A percentile compares a stretch with the other conserved stretches of the same genome.
These are phyloP conservation scores for Rubroshorea leprosula DNA, from an alignment of 345 rosid species.

Conservation along the genomic window DNA sequence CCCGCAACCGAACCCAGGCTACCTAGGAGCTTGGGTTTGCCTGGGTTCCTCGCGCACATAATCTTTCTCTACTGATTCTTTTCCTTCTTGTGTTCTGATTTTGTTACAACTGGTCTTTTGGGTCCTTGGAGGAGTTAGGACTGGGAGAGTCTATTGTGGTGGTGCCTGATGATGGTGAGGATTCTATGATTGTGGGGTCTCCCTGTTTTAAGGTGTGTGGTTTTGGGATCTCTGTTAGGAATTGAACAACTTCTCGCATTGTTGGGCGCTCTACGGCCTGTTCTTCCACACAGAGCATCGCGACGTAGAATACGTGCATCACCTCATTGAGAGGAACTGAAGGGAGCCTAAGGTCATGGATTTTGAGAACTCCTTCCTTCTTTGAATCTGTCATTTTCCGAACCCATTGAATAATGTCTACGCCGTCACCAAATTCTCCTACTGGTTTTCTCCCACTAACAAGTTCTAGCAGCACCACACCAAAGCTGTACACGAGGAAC, in stretches of 20 bases:
- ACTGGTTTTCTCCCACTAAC: too few relatives aligned
- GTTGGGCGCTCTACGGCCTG: slow-evolving; percentile 96
- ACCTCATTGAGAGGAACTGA: slow-evolving; percentile 80
- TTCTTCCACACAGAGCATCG: slow-evolving; percentile 94
- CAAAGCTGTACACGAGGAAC: slow-evolving; percentile 97
- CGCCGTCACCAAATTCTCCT: too few relatives aligned
- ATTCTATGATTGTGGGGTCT: slow-evolving; percentile 27
- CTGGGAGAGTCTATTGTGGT: too few relatives aligned
- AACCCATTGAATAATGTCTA: too few relatives aligned
- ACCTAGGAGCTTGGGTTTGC: too few relatives aligned
- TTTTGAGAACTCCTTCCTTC: slow-evolving; percentile 73
- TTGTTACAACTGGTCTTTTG: slow-evolving; percentile 13
- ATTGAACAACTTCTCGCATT: slow-evolving; percentile 96
- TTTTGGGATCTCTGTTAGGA: slow-evolving; percentile 79
- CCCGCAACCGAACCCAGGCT: too few relatives aligned
- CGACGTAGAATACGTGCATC: too few relatives aligned
- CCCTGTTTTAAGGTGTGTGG: slow-evolving; percentile 42
- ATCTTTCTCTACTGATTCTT: too few relatives aligned
- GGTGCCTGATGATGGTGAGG: slow-evolving; percentile 25
- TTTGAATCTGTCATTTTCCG: slow-evolving; percentile 85
- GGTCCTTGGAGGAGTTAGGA: slow-evolving; percentile 23
- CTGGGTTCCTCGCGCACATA: too few relatives aligned
- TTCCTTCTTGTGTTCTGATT: too few relatives aligned
- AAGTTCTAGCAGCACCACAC: slow-evolving; percentile 95
- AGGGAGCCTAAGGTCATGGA: slow-evolving; percentile 81